Percentiles rank a stretch among this genome's conserved stretches.
phyloP scores from a whole-genome alignment of 176 grass and related monocot species.

The Oropetium thomaeum region DNA sequence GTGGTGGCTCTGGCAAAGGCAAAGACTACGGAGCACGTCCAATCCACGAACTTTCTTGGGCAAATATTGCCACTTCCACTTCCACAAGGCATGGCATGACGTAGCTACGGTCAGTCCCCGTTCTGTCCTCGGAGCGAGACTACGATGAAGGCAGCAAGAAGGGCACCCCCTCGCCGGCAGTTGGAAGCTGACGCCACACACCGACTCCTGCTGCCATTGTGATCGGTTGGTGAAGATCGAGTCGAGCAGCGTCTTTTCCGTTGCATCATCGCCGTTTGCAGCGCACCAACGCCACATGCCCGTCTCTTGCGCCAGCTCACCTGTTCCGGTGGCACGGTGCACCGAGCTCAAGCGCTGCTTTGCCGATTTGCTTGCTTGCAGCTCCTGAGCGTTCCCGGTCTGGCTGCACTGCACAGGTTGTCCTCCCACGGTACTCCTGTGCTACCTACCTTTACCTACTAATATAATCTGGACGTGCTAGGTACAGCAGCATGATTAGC shows the following conservation, averaged over 20 bases:
- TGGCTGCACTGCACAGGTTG: background rate
- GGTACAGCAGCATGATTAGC: background rate
- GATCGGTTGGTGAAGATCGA: background rate
- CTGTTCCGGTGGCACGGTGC: background rate
- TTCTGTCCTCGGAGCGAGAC: background rate
- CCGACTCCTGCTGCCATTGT: background rate
- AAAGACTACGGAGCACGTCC: background rate
- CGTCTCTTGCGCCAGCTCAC: background rate
- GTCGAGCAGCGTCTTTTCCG: background rate
- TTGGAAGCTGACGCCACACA: conserved; percentile 2
- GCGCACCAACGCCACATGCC: background rate
- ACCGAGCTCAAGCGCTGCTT: background rate
- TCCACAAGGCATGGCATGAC: too few species aligned
- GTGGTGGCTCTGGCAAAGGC: background rate
- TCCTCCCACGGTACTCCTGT: background rate
- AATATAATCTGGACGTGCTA: background rate
- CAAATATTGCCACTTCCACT: too few species aligned
- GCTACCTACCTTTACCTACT: background rate
- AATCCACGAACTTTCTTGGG: background rate
- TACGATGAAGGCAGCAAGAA: background rate
- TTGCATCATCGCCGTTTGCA: background rate
- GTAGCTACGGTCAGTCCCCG: background rate
- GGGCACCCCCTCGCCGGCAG: background rate
- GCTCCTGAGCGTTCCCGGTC: background rate
- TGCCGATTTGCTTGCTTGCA: background rate